Conservation (phyloP, 2,329 filamentous ascomycete species). For the Trichoderma harzianum region DNA sequence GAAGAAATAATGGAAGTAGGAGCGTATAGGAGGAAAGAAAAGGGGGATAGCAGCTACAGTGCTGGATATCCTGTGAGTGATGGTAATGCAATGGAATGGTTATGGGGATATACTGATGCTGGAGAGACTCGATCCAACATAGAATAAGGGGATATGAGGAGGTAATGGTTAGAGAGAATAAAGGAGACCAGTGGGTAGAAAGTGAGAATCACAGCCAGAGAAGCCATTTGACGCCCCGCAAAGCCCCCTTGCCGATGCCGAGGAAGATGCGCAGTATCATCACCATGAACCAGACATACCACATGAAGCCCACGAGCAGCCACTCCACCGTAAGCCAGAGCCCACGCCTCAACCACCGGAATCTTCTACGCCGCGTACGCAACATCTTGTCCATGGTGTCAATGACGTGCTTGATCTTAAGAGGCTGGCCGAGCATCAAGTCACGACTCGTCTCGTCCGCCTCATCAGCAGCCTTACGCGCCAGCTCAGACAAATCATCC, state of each 20-base stretch:
- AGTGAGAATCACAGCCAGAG: slow-evolving; percentile 62
- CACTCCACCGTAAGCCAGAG: slow-evolving; percentile 86
- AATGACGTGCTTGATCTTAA: slow-evolving; percentile 75
- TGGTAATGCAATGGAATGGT: not conserved
- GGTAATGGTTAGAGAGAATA: not conserved
- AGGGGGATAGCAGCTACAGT: not conserved
- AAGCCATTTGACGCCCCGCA: slow-evolving; percentile 70
- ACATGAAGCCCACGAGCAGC: slow-evolving; percentile 83
- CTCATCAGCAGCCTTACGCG: slow-evolving; percentile 68
- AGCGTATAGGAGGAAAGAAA: not conserved
- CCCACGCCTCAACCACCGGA: slow-evolving; percentile 70
- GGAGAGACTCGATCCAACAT: not conserved
- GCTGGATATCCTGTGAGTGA: not conserved
- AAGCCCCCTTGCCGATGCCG: slow-evolving; percentile 58
- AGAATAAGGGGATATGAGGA: not conserved
- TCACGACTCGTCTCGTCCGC: slow-evolving; percentile 76
- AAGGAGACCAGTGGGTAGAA: not conserved
- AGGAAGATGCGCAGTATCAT: slow-evolving; percentile 67
- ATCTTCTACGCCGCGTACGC: slow-evolving; percentile 61
- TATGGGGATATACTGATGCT: not conserved
- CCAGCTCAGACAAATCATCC: slow-evolving; percentile 55
- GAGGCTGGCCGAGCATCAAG: slow-evolving; percentile 70
- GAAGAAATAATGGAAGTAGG: not conserved
- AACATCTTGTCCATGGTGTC: slow-evolving; percentile 77
- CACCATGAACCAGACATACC: slow-evolving; percentile 90